Base-by-base conservation (phyloP, 352 stramenopile species). In the Phytopythium ostracodes region DNA sequence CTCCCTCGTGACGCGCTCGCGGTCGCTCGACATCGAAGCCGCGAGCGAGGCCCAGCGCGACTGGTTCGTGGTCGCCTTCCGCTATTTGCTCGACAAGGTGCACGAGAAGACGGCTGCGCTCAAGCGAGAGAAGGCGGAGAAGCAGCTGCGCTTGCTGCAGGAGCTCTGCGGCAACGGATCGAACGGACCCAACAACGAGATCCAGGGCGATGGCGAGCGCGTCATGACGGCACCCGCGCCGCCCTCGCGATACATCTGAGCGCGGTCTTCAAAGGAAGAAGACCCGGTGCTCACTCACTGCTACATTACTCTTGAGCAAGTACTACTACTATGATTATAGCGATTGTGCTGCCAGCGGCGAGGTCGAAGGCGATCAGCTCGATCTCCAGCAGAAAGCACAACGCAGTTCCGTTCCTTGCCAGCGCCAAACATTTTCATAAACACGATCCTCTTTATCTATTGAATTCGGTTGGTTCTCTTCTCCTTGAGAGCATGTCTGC, bases 1-100 rank as follows among this genome's bases (percentile, higher is more conserved):
- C 59, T 94, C 86, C 15, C 67, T 94, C 4, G 73, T 94, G 10
- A 89, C 83, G 2, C 60, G 56, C 6, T 61, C 74, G 31, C 81
- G 86, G 1, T 87, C 86, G 20, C 71, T 94, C 4, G 86, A 94
- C 67, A 87, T 94, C 22, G 78, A 94, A 61, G 84, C 79, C 0
- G 38, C 77, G 38, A 90, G 73, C 56, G 86, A 94, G 63, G 66
- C 80, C 35, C 73, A 88, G 64, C 83, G 86, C 33, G 86, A 94
- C 75, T 94, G 84, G 84, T 91, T 91, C 56, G 86, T 92, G 18
- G 81, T 94, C 24, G 86, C 86, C n/a, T 92, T 94, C 59, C 75
- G 84, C 17, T 94, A 94, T 63, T 59, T 94, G 50, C 71, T 92
- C 53, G 81, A 94, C 64, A 94, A 94, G 56, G 84, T 94, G 46